A percentile compares a stretch with the other conserved stretches of the same genome.
phyloP scores from a whole-genome alignment of 768 basidiomycete species.

The Agrocybe praecox region DNA sequence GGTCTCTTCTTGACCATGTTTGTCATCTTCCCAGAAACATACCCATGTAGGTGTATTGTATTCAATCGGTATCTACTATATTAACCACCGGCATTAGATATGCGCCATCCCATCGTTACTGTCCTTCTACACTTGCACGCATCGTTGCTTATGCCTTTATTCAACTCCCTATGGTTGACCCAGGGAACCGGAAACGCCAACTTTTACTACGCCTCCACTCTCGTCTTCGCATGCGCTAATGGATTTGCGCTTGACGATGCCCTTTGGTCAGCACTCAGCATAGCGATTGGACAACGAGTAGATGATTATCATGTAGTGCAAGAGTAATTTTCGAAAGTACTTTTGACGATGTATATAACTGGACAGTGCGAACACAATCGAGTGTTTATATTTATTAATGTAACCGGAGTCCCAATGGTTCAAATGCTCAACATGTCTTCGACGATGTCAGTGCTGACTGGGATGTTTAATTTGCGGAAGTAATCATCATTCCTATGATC shows the following conservation, averaged over 20 bases:
- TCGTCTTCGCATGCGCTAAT: constrained; percentile 90
- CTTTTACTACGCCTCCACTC: constrained; percentile 95
- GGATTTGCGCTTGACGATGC: constrained; percentile 84
- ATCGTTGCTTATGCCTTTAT: constrained; percentile 83
- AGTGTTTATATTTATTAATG: background rate
- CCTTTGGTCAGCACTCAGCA: constrained; percentile 79
- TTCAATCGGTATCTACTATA: background rate
- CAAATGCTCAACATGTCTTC: constrained; percentile 39
- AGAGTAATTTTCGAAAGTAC: constrained; percentile 39
- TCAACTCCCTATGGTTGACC: constrained; percentile 88
- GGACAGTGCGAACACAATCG: background rate
- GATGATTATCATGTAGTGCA: constrained; percentile 62
- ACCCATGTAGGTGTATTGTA: constrained; percentile 60
- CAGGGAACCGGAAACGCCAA: constrained; percentile 97
- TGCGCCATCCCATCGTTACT: constrained; percentile 85
- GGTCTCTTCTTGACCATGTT: constrained; percentile 85
- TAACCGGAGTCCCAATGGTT: background rate
- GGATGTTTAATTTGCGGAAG: constrained; percentile 45
- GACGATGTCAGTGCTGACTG: constrained; percentile 41
- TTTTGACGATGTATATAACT: background rate
- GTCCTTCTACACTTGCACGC: constrained; percentile 83
- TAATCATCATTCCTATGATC: constrained; percentile 56
- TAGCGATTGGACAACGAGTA: constrained; percentile 61
- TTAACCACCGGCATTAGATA: constrained; percentile 49
- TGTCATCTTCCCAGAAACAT: constrained; percentile 80